These are phyloP conservation scores for Candida labiduridarum DNA, from an alignment of 1,139 yeast species.

Conservation along the genomic window DNA sequence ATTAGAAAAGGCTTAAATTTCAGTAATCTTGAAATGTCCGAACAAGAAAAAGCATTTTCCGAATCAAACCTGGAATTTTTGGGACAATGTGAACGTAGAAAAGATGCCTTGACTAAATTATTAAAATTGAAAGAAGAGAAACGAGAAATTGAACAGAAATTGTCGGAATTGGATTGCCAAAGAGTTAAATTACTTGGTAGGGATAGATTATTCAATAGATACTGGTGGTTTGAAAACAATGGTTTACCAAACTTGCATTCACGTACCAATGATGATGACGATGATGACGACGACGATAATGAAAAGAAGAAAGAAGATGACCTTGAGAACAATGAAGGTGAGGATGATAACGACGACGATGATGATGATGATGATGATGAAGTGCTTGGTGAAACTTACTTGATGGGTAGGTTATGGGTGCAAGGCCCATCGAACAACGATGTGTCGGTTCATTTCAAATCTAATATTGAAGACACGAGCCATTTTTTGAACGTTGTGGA, in stretches of 20 bases:
- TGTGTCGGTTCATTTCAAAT: conserved; percentile 28
- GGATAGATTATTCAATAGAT: conserved; percentile 81
- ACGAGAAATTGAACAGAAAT: conserved; percentile 53
- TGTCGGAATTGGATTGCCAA: conserved; percentile 75
- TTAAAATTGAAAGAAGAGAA: conserved; percentile 50
- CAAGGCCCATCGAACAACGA: conserved; percentile 88
- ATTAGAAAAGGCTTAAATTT: conserved; percentile 23
- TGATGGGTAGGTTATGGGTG: conserved; percentile 89
- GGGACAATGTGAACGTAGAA: conserved; percentile 45
- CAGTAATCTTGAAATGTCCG: conserved; percentile 45
- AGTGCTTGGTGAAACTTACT: conserved; percentile 58
- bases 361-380: conserved; percentile 43
- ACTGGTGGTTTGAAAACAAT: conserved; percentile 94
- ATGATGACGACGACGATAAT: conserved; percentile 34
- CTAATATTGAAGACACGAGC: conserved; percentile 8
- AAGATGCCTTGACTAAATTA: conserved; percentile 40
- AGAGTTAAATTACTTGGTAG: conserved; percentile 77
- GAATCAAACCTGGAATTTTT: conserved; percentile 49
- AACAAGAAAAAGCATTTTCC: conserved; percentile 52
- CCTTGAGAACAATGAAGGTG: conserved; percentile 35
- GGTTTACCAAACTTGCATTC: conserved; percentile 70
- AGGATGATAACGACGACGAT: conserved; percentile 31
- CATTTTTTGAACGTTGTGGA: conserved; percentile 8
- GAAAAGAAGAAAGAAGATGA: conserved; percentile 32
- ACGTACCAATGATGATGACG: conserved; percentile 38